Base-by-base conservation (phyloP, 2,329 filamentous ascomycete species). In the Talaromyces atroroseus region DNA sequence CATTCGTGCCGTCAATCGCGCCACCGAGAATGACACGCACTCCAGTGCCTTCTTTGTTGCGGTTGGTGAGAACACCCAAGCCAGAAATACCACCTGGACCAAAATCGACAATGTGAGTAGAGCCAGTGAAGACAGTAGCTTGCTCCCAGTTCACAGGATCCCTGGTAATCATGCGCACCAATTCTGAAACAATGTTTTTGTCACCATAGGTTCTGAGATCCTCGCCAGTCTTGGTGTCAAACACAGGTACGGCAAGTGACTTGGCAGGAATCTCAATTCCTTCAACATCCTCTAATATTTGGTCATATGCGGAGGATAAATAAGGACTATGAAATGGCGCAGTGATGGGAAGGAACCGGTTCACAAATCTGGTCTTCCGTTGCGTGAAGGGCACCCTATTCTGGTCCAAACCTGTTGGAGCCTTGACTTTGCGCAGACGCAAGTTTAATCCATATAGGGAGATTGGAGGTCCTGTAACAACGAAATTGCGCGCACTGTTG, bases 241-340 rank as follows among this genome's bases (percentile, higher is more conserved):
- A 97, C 49, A 99, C 89, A 1, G 94, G 84, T 56, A 96, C 92
- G 34, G 82, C 88, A 18, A 99, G 81, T 36, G 83, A 82, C 56
- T 82, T 82, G 56, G 85, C 82, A 54, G 89, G 82, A 56, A 97
- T 92, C 54, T 81, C 77, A 62, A 97, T 79, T 63, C 92, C 83
- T 72, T 90, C 90, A 60, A 99, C 80, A 69, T 99, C 95, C 65
- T 92, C 86, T 55, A 92, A 83, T 60, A 99, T 90, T 65, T 91
- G 81, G 59, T 86, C 82, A 24, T 89, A 90, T 1, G 94, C 92
- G 63, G 91, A 86, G 23, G 82, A 79, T 16, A 99, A 84, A 70
- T 97, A 96, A 59, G 90, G 87, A 81, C 94, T 99, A 80, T 99
- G 94, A 82, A 99, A 99, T 4, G 94, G 95, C 10, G 94, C 91